Base-by-base conservation (phyloP, 2,329 filamentous ascomycete species). In the Neospermospora avenae region DNA sequence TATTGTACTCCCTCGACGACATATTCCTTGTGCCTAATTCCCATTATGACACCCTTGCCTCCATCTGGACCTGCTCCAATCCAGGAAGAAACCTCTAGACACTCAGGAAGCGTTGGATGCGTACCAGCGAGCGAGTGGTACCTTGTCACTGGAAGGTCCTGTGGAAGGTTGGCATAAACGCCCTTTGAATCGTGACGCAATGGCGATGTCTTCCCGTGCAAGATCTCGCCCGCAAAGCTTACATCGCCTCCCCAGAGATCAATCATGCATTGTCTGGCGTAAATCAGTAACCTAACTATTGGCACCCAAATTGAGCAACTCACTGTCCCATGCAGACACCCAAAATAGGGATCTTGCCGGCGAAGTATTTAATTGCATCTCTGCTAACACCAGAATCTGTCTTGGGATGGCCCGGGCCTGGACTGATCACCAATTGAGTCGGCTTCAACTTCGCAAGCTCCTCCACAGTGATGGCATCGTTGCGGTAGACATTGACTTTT, bases 311-410 rank as follows among this genome's bases (percentile, higher is more conserved):
- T 49, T 35, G 24, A 42, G 42, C 62, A 53, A 83, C 86, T 81
- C 75, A 90, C 86, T 97, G 88, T 68, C 95, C 95, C 93, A 99
- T 98, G 73, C 95, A 99, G 31, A 99, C 95, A n/a, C 95, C 95
- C 55, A 99, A 84, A 14, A 99, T 86, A 11, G 95, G 95, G 52
- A 99, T 90, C 77, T 96, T 98, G 67, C 95, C 95, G 31, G 89
- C 86, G 75, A 98, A 99, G 74, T 97, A 82, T 69, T 86, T 82
- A 71, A 99, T 96, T 44, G 91, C 93, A 75, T 91, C 91, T 72
- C 91, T 91, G 75, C 93, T 97, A 71, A 99, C 85, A 59, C 95
- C 96, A 20, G 95, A 93, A 77, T 99, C 96, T 51, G 87, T 92
- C 67, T 84, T 81, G 42, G 95, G 95, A 77, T 99, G 96, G 37